phyloP scores from a whole-genome alignment of 2,329 filamentous ascomycete species.

The Dothistroma septosporum region DNA sequence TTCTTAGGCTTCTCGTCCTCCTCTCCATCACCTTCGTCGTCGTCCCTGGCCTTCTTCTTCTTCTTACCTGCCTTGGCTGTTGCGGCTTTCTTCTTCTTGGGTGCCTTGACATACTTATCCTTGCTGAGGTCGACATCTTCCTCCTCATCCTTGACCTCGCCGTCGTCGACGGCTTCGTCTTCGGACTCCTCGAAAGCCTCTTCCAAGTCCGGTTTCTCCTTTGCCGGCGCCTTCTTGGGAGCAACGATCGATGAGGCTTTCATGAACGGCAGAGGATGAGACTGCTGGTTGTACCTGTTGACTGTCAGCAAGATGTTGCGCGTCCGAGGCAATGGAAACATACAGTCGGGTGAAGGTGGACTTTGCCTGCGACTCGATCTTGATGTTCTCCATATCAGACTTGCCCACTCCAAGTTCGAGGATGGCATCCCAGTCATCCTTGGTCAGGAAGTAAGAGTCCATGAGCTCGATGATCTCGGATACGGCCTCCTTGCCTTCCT shows the following conservation, averaged over 20 bases:
- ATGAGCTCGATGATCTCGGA: constrained; percentile 85
- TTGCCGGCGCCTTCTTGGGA: constrained; percentile 64
- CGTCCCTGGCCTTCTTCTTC: constrained; percentile 69
- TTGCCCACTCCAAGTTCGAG: constrained; percentile 84
- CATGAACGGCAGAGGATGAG: constrained; percentile 92
- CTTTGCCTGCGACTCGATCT: constrained; percentile 82
- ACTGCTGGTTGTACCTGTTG: constrained; percentile 73
- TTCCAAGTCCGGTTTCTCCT: constrained; percentile 86
- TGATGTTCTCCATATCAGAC: constrained; percentile 70
- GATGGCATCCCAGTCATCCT: constrained; percentile 91
- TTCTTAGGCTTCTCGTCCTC: constrained; percentile 36
- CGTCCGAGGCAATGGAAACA: constrained; percentile 41
- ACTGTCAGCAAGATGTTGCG: constrained; percentile 20
- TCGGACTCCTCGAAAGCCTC: constrained; percentile 92
- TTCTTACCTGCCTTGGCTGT: constrained; percentile 46
- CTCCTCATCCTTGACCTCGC: constrained; percentile 44
- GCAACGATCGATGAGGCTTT: constrained; percentile 75
- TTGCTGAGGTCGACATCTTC: constrained; percentile 83
- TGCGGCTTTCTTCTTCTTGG: constrained; percentile 64
- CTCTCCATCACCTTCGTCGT: constrained; percentile 45
- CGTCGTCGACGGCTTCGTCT: constrained; percentile 53
- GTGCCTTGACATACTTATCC: constrained; percentile 93
- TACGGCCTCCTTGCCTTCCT: constrained; percentile 77
- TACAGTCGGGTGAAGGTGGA: constrained; percentile 82
- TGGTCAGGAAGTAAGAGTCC: constrained; percentile 94